Base-by-base conservation (phyloP, 305 asterid genomes). In the Euphrasia arctica region DNA sequence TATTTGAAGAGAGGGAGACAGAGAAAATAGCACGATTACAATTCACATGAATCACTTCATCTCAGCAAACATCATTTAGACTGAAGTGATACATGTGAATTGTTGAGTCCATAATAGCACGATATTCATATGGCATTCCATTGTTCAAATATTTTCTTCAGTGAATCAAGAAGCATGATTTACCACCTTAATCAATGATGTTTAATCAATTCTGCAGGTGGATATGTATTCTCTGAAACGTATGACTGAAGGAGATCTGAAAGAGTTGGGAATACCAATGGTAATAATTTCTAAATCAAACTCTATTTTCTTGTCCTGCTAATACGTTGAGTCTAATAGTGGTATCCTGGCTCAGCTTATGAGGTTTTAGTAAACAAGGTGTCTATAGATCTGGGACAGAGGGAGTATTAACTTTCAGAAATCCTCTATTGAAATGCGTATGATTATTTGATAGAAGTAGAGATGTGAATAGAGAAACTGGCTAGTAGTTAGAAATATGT, bases 201-300 rank as follows among this genome's bases (percentile, higher is more conserved):
- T 64, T 50, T 60, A 22, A 15, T 70, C 52, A 72, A 28, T 72
- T 71, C 57, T 85, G 78, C 88, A 92, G 98, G 97, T 92, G 72
- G 98, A 92, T 78, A 80, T 92, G 95, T 79, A 81, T 74, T 78
- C 95, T 39, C 72, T 92, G 90, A 89, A 77, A 79, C 96, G 90
- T 72, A 89, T 87, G 97, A 70, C 87, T 54, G 97, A 89, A 77
- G 67, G 70, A 66, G 98, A 92, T 77, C 94, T 89, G 62, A 89
- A 87, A 75, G 97, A 84, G 72, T 60, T 89, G 78, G 98, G 98
- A 60, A 74, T 92, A 69, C 98, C 98, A 51, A 87, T 89, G 97
- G 98, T 92, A 89, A 66, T 57, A n/a, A 7, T 39, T 39, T 42
- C 58, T 69, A 42, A 62, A 18, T 18, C 58, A 47, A 43, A 18